phyloP scores from a whole-genome alignment of 192 early-diverging fungal genomes.

The Backusella westeae region DNA sequence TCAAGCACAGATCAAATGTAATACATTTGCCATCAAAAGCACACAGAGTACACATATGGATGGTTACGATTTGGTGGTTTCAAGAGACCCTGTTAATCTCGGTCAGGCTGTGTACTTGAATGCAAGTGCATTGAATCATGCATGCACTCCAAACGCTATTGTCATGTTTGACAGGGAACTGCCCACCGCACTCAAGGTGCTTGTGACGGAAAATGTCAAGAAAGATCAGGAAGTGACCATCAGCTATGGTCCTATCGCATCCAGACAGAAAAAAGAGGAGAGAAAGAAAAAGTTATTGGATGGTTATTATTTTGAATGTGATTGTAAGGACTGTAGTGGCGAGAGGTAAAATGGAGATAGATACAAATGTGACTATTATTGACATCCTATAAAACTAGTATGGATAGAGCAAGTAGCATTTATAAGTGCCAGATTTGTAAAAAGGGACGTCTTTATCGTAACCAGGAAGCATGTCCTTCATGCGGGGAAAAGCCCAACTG shows the following conservation, averaged over 20 bases:
- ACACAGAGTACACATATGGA: neutral
- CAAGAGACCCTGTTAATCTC: neutral
- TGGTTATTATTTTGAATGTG: constrained; percentile 23
- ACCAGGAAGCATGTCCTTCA: neutral
- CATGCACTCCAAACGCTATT: constrained; percentile 21
- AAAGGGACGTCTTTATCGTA: constrained; percentile 2
- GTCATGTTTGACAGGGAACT: constrained; percentile 5
- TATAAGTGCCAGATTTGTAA: constrained; percentile 17
- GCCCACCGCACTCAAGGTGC: neutral
- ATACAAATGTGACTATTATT: neutral
- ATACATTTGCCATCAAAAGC: constrained; percentile 19
- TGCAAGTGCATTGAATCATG: constrained; percentile 24
- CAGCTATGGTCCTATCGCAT: constrained; percentile 26
- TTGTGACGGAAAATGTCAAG: neutral
- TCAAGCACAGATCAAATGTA: constrained; percentile 23
- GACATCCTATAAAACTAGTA: neutral
- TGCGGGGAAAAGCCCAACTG: neutral
- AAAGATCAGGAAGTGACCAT: neutral
- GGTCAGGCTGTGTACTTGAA: constrained; percentile 17
- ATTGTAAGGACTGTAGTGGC: constrained; percentile 4
- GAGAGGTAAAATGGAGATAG: neutral
- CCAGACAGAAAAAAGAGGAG: constrained; percentile 3
- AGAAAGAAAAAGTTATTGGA: neutral
- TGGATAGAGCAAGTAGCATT: neutral
- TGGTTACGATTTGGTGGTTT: neutral